Conservation (phyloP, 106 monocot species). For the Acorus gramineus region DNA sequence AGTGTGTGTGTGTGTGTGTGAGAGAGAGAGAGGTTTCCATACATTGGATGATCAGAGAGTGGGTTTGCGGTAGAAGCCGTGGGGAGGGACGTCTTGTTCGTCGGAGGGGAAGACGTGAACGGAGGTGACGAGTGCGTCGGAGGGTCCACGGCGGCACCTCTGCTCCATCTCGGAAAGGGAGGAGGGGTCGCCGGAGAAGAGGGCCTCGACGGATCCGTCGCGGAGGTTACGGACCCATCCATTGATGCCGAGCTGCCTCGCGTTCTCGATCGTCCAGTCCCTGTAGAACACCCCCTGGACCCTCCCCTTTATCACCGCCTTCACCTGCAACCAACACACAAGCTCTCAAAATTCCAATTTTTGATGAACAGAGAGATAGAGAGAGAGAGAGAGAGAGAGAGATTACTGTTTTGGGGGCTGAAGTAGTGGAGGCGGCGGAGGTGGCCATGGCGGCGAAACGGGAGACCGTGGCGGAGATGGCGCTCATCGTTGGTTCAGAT, state of each 20-base stretch:
- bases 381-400: too few species aligned
- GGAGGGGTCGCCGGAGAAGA: conserved; percentile 62
- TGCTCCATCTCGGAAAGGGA: conserved; percentile 68
- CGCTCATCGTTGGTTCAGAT: too few species aligned
- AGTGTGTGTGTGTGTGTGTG: too few species aligned
- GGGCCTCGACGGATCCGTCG: conserved; percentile 75
- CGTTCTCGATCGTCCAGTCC: conserved; percentile 78
- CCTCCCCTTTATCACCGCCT: conserved; percentile 65
- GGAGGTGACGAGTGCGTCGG: conserved; percentile 51
- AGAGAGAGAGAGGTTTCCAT: too few species aligned
- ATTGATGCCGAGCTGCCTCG: conserved; percentile 48
- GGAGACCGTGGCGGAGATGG: too few species aligned
- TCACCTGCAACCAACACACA: conserved; percentile 16
- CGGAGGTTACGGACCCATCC: conserved; percentile 90
- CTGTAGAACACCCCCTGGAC: conserved; percentile 79
- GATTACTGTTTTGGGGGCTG: too few species aligned
- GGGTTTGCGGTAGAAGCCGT: conserved; percentile 36
- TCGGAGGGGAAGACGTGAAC: conserved; percentile 28
- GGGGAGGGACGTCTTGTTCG: conserved; percentile 14
- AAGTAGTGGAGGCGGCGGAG: too few species aligned
- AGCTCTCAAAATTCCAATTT: too few species aligned
- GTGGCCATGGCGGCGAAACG: too few species aligned
- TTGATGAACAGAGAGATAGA: too few species aligned
- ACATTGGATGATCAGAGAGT: conserved; percentile 15
- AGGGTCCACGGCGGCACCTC: conserved; percentile 54